A percentile compares a stretch with the other conserved stretches of the same genome.
These are phyloP conservation scores for Alloteropsis angusta DNA, from an alignment of 202 grass and related monocot genomes.

Conservation along the genomic window DNA sequence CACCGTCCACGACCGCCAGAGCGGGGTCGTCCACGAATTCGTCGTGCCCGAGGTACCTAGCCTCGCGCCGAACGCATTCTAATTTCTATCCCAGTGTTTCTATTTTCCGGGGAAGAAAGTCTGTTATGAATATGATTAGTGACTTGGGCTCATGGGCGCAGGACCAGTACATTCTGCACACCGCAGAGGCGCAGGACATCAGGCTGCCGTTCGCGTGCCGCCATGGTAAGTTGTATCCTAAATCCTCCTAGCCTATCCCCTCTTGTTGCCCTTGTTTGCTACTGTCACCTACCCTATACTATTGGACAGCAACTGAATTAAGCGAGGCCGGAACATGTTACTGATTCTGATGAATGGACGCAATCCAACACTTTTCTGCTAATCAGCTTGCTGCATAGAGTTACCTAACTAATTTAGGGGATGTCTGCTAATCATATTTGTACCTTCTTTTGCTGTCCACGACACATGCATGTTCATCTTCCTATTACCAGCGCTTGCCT, in stretches of 20 bases:
- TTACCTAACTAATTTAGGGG: background rate
- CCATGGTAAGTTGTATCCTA: slow-evolving; percentile 44
- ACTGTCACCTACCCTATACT: background rate
- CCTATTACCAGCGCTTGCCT: too few relatives aligned
- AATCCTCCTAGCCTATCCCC: background rate
- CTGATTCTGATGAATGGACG: background rate
- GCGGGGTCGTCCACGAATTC: slow-evolving; percentile 76
- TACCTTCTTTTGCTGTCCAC: background rate
- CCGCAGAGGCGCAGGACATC: slow-evolving; percentile 80
- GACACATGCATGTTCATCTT: background rate
- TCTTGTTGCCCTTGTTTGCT: background rate
- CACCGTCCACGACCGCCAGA: slow-evolving; percentile 81
- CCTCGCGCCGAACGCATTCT: background rate
- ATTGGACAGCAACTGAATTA: background rate
- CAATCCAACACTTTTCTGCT: background rate
- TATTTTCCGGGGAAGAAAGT: background rate
- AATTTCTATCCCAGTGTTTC: background rate
- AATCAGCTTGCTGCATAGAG: background rate
- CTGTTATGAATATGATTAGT: background rate
- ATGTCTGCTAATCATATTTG: slow-evolving; percentile 23
- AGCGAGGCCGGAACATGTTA: background rate
- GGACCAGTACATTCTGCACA: slow-evolving; percentile 98
- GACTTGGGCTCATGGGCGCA: slow-evolving; percentile 9
- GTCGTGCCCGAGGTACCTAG: slow-evolving; percentile 68
- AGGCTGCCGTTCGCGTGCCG: slow-evolving; percentile 80